Evolutionary conservation across 345 rosid species (phyloP).

Genomic region (Zanthoxylum bungeanum): DNA sequence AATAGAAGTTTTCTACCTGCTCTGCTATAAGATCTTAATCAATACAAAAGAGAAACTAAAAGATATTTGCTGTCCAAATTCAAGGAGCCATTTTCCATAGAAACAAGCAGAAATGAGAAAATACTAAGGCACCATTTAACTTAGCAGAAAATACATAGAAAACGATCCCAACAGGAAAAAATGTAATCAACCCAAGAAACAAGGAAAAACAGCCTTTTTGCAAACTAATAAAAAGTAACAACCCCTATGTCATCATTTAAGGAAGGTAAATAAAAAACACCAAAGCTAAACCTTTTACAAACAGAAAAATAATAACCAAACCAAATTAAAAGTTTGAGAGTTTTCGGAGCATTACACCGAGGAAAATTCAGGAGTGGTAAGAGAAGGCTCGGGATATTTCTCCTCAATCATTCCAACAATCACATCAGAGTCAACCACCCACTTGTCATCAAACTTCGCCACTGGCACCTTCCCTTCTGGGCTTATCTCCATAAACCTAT

Average conservation of each 20-base stretch:
- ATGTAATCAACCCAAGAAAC: neutral
- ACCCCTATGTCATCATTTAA: neutral
- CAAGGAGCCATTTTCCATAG: neutral
- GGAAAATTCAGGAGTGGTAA: slow-evolving; percentile 53
- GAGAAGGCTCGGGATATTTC: slow-evolving; percentile 74
- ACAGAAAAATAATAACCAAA: neutral
- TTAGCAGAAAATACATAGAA: neutral
- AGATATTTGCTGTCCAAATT: neutral
- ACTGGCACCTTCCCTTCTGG: slow-evolving; percentile 88
- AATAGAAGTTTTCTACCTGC: neutral
- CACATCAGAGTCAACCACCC: slow-evolving; percentile 87
- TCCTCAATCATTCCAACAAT: slow-evolving; percentile 76
- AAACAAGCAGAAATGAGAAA: neutral
- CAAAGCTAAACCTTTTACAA: neutral
- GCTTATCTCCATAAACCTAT: slow-evolving; percentile 79
- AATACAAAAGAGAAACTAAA: neutral
- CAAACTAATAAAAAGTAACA: neutral
- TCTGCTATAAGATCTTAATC: neutral
- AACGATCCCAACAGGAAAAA: neutral
- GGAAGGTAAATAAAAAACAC: no score
- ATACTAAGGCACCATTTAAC: neutral
- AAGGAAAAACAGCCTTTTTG: neutral
- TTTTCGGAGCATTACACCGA: slow-evolving; percentile 43
- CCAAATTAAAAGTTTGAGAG: neutral
- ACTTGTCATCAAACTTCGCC: slow-evolving; percentile 67